Percentiles rank a stretch among this genome's conserved stretches.
Evolutionary conservation across 768 basidiomycete genomes (phyloP).

Genomic region (Lentinula sp.): DNA sequence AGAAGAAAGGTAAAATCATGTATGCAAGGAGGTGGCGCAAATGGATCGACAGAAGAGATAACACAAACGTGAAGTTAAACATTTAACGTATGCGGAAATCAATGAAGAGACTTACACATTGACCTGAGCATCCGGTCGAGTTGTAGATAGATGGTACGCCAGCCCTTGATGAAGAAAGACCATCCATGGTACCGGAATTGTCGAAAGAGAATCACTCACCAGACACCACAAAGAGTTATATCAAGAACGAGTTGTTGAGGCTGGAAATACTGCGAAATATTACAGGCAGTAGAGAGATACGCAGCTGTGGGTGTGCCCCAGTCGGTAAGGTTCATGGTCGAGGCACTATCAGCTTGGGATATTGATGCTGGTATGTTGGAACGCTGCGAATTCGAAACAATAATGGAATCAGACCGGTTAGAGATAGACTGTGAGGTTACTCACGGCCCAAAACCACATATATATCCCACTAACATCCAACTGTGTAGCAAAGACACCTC

Average conservation of each 20-base stretch:
- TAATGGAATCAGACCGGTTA: neutral
- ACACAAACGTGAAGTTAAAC: neutral
- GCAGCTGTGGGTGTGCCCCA: slow-evolving; percentile 44
- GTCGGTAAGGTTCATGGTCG: slow-evolving; percentile 14
- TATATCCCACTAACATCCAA: slow-evolving; percentile 5
- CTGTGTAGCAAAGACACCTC: slow-evolving; percentile 28
- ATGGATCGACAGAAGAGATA: no score
- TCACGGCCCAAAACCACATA: slow-evolving; percentile 7
- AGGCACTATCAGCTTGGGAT: slow-evolving; percentile 7
- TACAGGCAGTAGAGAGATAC: slow-evolving; percentile 33
- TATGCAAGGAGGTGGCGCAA: neutral
- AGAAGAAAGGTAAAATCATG: neutral
- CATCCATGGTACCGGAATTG: neutral
- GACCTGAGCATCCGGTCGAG: slow-evolving; percentile 34
- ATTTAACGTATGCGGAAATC: no score
- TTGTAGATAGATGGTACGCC: slow-evolving; percentile 37
- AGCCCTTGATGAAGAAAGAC: slow-evolving; percentile 30
- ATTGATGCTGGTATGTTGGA: slow-evolving; percentile 12
- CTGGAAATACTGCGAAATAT: slow-evolving; percentile 38
- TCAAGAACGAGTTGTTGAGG: slow-evolving; percentile 47
- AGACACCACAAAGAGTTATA: slow-evolving; percentile 48
- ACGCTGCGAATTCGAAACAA: neutral
- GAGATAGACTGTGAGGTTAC: neutral
- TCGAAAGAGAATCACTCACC: slow-evolving; percentile 21
- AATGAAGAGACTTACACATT: slow-evolving; percentile 29